Percentiles rank a stretch among this genome's conserved stretches.
Conservation (phyloP, 1,284 basidiomycete genomes). For the Heimioporus retisporus region DNA sequence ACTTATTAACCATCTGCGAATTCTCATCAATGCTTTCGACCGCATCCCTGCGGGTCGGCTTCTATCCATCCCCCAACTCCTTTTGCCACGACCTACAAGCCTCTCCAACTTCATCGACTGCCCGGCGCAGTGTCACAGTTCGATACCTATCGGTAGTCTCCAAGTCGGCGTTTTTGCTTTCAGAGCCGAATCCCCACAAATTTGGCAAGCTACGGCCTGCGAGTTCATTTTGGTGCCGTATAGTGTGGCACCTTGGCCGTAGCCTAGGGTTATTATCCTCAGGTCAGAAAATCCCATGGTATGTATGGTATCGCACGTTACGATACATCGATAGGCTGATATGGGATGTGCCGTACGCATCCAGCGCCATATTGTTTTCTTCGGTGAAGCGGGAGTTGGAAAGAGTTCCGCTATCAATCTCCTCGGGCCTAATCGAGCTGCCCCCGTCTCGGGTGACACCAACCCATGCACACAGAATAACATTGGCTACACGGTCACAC, state of each 20-base stretch:
- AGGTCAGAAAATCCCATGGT: conserved; percentile 22
- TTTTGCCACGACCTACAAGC: neutral
- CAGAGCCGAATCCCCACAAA: neutral
- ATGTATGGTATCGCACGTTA: conserved; percentile 10
- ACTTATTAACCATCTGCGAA: conserved; percentile 12
- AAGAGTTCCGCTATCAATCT: conserved; percentile 44
- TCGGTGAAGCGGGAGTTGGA: conserved; percentile 40
- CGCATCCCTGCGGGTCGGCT: conserved; percentile 4
- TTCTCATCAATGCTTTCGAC: conserved; percentile 10
- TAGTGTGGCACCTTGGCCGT: neutral
- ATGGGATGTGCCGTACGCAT: neutral
- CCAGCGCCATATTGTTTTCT: conserved; percentile 33
- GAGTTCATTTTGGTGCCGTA: neutral
- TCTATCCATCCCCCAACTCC: neutral
- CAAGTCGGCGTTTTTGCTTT: neutral
- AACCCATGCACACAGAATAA: conserved; percentile 31
- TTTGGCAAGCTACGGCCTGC: neutral
- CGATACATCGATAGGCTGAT: conserved; percentile 12
- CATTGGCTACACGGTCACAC: conserved; percentile 22
- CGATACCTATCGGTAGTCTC: neutral
- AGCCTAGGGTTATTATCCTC: conserved; percentile 2
- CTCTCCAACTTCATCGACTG: neutral
- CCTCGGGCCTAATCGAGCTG: conserved; percentile 15
- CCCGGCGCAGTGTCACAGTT: conserved; percentile 6
- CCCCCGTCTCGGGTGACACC: conserved; percentile 28